Conservation (phyloP, 2,329 filamentous ascomycete genomes). For the Fusarium concolor region DNA sequence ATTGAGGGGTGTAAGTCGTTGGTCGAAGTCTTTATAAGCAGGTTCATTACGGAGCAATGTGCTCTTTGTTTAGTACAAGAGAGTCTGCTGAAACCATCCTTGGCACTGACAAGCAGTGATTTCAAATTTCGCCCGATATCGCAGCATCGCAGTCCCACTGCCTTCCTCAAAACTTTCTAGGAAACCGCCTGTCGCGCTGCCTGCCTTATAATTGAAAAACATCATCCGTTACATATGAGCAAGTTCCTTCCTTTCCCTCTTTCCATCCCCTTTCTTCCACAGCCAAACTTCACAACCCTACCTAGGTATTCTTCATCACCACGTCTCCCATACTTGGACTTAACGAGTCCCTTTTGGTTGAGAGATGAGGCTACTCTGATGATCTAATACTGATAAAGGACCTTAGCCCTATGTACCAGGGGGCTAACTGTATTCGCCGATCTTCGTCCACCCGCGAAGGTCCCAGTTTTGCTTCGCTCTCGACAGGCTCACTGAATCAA, state of each 20-base stretch:
- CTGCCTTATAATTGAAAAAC: neutral
- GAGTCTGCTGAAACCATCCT: neutral
- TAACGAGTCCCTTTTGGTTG: conserved; percentile 13
- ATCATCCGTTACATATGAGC: neutral
- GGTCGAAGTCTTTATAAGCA: neutral
- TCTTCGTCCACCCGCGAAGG: neutral
- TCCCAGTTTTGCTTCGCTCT: conserved; percentile 10
- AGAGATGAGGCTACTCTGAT: conserved; percentile 7
- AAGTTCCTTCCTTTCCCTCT: neutral
- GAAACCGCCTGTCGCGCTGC: neutral
- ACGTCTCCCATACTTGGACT: conserved; percentile 1
- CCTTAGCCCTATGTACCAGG: neutral
- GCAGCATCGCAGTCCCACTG: neutral
- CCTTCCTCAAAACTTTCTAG: neutral
- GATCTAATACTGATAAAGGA: conserved; percentile 1
- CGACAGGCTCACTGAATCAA: neutral
- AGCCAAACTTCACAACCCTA: neutral
- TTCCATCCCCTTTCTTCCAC: neutral
- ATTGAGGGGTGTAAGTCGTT: neutral
- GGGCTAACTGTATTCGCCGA: neutral
- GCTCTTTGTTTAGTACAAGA: neutral
- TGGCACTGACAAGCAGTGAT: conserved; percentile 16
- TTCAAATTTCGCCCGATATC: neutral
- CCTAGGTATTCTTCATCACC: neutral
- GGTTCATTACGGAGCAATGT: neutral